These are phyloP conservation scores for Calonectria ilicicola DNA, from an alignment of 2,329 filamentous ascomycete species.

Conservation along the genomic window DNA sequence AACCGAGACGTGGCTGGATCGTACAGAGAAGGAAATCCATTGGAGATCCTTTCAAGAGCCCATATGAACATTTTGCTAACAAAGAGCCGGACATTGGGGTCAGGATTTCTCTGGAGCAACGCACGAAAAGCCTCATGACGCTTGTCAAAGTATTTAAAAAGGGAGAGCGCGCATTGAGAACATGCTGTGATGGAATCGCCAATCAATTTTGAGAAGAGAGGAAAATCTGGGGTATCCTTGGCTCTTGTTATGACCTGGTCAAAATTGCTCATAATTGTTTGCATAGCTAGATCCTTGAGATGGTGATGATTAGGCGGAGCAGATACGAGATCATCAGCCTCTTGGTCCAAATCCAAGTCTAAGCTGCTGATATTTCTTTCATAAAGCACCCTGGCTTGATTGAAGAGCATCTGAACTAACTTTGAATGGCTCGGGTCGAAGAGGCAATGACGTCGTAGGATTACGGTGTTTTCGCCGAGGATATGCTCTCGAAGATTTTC, in stretches of 20 bases:
- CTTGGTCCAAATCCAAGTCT: constrained; percentile 10
- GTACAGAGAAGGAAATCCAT: constrained; percentile 60
- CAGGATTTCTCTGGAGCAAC: constrained; percentile 72
- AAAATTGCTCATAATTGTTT: constrained; percentile 72
- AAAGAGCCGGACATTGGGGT: constrained; percentile 65
- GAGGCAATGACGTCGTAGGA: constrained; percentile 82
- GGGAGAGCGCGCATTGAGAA: constrained; percentile 66
- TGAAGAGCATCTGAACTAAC: constrained; percentile 75
- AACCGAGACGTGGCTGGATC: constrained; percentile 36
- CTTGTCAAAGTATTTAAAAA: constrained; percentile 71
- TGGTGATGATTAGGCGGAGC: constrained; percentile 31
- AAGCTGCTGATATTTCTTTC: constrained; percentile 26
- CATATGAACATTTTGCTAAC: constrained; percentile 63
- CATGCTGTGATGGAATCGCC: constrained; percentile 61
- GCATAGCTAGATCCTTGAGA: constrained; percentile 63
- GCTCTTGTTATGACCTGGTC: constrained; percentile 81
- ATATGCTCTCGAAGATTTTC: constrained; percentile 69
- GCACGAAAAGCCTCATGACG: constrained; percentile 71
- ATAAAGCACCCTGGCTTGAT: constrained; percentile 64
- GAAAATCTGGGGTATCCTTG: constrained; percentile 75
- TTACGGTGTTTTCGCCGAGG: constrained; percentile 76
- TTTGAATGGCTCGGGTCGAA: constrained; percentile 78
- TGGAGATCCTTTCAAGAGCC: constrained; percentile 66
- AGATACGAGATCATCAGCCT: constrained; percentile 17
- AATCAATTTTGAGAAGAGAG: constrained; percentile 63